phyloP scores from a whole-genome alignment of 2,329 filamentous ascomycete genomes.

The Fusarium fracticaudum region DNA sequence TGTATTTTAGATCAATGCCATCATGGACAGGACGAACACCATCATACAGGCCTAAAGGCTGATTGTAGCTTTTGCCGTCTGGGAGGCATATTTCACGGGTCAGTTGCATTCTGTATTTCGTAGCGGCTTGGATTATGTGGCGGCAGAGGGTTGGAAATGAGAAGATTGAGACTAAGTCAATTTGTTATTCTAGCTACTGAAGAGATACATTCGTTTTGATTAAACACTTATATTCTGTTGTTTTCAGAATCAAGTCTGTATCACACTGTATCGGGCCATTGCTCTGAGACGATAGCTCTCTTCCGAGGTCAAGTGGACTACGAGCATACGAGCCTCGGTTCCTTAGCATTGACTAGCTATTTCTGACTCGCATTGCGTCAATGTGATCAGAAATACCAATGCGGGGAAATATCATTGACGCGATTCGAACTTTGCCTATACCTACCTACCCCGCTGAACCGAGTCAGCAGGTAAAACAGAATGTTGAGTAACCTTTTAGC shows the following conservation, averaged over 20 bases:
- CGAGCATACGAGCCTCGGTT: neutral
- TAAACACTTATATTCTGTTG: neutral
- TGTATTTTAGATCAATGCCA: neutral
- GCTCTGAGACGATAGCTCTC: accelerated
- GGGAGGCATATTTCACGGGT: neutral
- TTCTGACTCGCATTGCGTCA: neutral
- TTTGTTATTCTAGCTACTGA: accelerated
- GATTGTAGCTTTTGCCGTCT: neutral
- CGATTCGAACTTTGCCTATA: neutral
- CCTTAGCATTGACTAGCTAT: neutral
- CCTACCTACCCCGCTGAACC: neutral
- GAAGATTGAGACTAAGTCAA: accelerated
- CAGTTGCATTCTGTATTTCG: accelerated
- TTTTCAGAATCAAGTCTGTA: accelerated
- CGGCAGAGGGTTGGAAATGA: accelerated
- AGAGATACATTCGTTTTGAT: accelerated
- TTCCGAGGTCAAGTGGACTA: accelerated
- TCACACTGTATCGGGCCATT: accelerated
- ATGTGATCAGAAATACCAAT: neutral
- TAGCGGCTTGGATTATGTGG: accelerated
- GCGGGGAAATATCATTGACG: neutral
- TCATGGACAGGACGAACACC: neutral
- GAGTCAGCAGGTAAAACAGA: neutral
- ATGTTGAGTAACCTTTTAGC: accelerated
- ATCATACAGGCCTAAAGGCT: neutral